Evolutionary conservation across 805 yeast genomes (phyloP).

Genomic region (Ogataea pini): DNA sequence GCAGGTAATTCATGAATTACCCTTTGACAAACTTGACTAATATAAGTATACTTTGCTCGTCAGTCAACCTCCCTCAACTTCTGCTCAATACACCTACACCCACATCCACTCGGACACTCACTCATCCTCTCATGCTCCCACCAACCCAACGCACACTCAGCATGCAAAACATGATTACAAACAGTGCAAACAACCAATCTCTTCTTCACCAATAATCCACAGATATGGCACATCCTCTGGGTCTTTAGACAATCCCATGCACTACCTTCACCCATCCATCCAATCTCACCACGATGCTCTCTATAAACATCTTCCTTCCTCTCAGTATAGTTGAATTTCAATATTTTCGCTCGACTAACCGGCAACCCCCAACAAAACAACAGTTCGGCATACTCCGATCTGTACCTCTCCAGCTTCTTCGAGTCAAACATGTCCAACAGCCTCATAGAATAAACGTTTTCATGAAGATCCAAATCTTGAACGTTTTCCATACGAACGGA

Average conservation of each 20-base stretch:
- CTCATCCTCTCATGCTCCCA: constrained; percentile 49
- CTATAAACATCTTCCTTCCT: constrained; percentile 10
- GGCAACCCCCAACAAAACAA: constrained; percentile 83
- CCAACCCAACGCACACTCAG: constrained; percentile 80
- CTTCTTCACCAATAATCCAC: constrained; percentile 61
- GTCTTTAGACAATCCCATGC: constrained; percentile 21
- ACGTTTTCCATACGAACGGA: constrained; percentile 49
- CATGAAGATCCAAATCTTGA: constrained; percentile 45
- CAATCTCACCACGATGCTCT: constrained; percentile 32
- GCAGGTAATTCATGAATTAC: too few species aligned
- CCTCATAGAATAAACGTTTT: constrained; percentile 41
- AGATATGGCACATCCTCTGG: constrained; percentile 58
- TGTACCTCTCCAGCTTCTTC: constrained; percentile 41
- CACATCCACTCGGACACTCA: constrained; percentile 86
- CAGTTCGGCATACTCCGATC: constrained; percentile 76
- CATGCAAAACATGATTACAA: constrained; percentile 81
- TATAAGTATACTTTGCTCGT: too few species aligned
- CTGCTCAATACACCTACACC: constrained; percentile 60
- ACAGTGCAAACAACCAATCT: constrained; percentile 65
- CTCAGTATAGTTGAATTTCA: constrained; percentile 59
- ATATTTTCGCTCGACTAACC: constrained; percentile 71
- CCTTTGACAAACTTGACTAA: too few species aligned
- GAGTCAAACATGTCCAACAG: constrained; percentile 43
- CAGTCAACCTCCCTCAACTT: constrained; percentile 15
- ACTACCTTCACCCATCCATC: constrained; percentile 25